Evolutionary conservation across 257 asterid genomes (phyloP).

Genomic region (Orobanche coerulescens): DNA sequence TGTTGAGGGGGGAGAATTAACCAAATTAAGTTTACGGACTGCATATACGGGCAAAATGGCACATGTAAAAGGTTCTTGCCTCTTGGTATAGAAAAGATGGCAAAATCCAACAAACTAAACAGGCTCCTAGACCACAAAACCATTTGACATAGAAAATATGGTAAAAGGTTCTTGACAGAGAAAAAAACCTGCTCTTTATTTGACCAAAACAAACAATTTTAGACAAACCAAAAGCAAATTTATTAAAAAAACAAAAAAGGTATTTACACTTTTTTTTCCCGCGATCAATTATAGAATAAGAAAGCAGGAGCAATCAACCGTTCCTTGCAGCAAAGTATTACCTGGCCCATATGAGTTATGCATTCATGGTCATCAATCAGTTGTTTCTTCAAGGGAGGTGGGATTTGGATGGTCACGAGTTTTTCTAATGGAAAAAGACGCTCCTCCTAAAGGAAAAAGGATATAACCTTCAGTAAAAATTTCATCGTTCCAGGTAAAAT

Average conservation of each 20-base stretch:
- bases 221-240: no score
- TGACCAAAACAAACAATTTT: no score
- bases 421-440: slow-evolving; percentile 32
- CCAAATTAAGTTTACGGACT: no score
- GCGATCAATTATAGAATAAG: neutral
- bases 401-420: slow-evolving; percentile 48
- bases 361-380: slow-evolving; percentile 62
- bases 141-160: neutral
- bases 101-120: neutral
- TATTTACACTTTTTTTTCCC: neutral
- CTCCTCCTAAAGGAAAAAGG: slow-evolving; percentile 37
- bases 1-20: no score
- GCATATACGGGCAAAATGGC: neutral
- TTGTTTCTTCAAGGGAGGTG: slow-evolving; percentile 52
- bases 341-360: slow-evolving; percentile 59
- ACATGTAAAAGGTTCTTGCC: neutral
- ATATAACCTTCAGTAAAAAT: slow-evolving; percentile 2
- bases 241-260: neutral
- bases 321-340: slow-evolving; percentile 21
- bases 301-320: slow-evolving; percentile 2
- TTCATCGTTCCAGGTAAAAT: slow-evolving; percentile 12
- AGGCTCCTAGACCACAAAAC: no score
- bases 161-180: no score
- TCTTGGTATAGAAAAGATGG: neutral
- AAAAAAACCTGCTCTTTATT: no score